These are phyloP conservation scores for Dentipellis sp. DNA, from an alignment of 768 basidiomycete species.

Conservation along the genomic window DNA sequence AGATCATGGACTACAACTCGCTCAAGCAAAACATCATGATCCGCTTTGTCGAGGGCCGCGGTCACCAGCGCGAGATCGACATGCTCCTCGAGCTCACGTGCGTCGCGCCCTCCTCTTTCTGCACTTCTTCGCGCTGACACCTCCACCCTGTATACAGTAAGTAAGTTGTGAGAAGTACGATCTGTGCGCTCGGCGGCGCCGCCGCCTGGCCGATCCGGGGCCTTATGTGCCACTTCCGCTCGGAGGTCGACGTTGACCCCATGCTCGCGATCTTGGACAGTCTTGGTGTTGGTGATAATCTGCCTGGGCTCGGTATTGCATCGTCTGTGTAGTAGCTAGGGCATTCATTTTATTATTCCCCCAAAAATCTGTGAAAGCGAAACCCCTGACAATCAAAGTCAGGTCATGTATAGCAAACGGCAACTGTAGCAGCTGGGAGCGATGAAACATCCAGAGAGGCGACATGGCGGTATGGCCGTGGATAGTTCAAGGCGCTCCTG, in stretches of 20 bases:
- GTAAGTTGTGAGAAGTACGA: constrained; percentile 95
- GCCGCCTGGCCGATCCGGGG: constrained; percentile 99
- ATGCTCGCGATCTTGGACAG: constrained; percentile 68
- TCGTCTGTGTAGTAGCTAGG: not conserved
- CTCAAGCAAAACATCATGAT: constrained; percentile 99
- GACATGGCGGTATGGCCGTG: no score
- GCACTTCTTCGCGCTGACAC: not conserved
- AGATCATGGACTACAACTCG: constrained; percentile 99
- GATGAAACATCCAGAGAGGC: no score
- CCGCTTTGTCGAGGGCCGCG: constrained; percentile 87
- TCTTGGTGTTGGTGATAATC: constrained; percentile 55
- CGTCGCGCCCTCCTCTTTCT: constrained; percentile 16
- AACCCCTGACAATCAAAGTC: no score
- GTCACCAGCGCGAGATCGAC: constrained; percentile 90
- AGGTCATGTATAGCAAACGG: no score
- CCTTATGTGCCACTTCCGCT: constrained; percentile 95
- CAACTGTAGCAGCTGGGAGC: no score
- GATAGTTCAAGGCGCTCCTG: no score
- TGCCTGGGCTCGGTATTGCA: constrained; percentile 29
- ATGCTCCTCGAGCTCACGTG: constrained; percentile 95
- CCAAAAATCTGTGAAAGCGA: no score
- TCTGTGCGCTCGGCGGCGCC: constrained; percentile 94
- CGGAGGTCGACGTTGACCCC: constrained; percentile 78
- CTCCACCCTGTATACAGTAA: constrained; percentile 39
- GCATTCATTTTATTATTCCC: no score